Evolutionary conservation across 2,329 filamentous ascomycete species (phyloP).

Genomic region (Aureobasidium sp.): DNA sequence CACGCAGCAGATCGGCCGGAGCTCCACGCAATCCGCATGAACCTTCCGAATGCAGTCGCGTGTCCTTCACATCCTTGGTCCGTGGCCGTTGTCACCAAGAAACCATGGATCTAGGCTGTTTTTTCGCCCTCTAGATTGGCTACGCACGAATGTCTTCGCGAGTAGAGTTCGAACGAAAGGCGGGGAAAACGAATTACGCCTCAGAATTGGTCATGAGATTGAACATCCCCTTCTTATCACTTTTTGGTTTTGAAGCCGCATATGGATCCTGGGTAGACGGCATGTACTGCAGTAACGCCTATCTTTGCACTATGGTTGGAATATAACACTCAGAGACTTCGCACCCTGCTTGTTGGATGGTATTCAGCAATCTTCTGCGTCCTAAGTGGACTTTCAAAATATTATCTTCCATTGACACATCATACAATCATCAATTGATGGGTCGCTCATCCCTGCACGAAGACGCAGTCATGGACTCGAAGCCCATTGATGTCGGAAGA

Average conservation of each 20-base stretch:
- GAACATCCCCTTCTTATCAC: constrained; percentile 11
- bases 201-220: constrained; percentile 12
- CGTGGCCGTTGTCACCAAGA: constrained; percentile 5
- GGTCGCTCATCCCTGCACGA: background rate
- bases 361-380: background rate
- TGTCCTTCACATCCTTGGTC: background rate
- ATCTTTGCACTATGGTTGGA: background rate
- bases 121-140: background rate
- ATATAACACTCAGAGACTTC: background rate
- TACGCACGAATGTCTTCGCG: background rate
- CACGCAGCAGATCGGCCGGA: background rate
- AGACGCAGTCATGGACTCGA: background rate
- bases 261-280: background rate
- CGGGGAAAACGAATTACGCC: constrained; percentile 6
- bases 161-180: background rate
- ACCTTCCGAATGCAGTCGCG: background rate
- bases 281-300: constrained; percentile 13
- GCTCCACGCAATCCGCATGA: constrained; percentile 1
- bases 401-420: background rate
- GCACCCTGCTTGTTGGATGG: background rate
- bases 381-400: background rate
- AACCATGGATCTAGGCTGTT: background rate
- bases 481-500: background rate
- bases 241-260: background rate
- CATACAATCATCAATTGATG: background rate